These are phyloP conservation scores for Xenosphaeropsis pyriputrescens DNA, from an alignment of 2,329 filamentous ascomycete genomes.

Conservation along the genomic window DNA sequence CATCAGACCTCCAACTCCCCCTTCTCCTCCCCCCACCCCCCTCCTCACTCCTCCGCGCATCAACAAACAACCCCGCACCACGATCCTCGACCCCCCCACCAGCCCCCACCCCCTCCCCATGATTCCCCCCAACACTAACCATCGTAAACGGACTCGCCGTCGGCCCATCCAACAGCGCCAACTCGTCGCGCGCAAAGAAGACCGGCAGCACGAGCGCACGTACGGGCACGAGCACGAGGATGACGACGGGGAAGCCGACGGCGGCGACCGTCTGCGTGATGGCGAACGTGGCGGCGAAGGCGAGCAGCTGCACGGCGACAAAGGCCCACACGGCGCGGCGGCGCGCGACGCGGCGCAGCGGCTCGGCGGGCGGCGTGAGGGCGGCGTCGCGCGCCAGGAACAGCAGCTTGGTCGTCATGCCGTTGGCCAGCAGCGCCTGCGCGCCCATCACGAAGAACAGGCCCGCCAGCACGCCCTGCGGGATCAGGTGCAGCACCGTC, in stretches of 20 bases:
- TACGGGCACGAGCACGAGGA: constrained; percentile 52
- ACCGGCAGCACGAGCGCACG: constrained; percentile 48
- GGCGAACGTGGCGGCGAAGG: constrained; percentile 66
- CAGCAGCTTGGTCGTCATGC: constrained; percentile 60
- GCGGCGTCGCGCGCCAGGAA: constrained; percentile 51
- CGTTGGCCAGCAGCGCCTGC: constrained; percentile 62
- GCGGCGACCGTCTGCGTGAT: constrained; percentile 74
- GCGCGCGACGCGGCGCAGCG: constrained; percentile 45
- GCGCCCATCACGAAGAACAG: constrained; percentile 79
- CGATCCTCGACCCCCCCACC: constrained; percentile 2
- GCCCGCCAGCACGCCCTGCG: constrained; percentile 65
- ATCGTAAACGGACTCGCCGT: constrained; percentile 64
- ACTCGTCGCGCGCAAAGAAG: constrained; percentile 43
- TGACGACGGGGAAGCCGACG: constrained; percentile 66
- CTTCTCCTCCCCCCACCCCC: constrained; percentile 8
- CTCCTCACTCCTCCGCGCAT: constrained; percentile 8
- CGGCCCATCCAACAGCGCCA: constrained; percentile 51
- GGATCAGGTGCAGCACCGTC: constrained; percentile 61
- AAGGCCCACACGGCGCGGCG: constrained; percentile 56
- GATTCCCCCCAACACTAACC: constrained; percentile 56
- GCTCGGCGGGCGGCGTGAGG: constrained; percentile 44
- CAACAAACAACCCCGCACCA: constrained; percentile 1
- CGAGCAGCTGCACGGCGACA: constrained; percentile 50
- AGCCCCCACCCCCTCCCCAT: constrained; percentile 24
- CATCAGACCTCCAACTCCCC: constrained; percentile 2